A percentile compares a stretch with the other conserved stretches of the same genome.
phyloP scores from a whole-genome alignment of 2,329 filamentous ascomycete species.

The Microsporum audouinii region DNA sequence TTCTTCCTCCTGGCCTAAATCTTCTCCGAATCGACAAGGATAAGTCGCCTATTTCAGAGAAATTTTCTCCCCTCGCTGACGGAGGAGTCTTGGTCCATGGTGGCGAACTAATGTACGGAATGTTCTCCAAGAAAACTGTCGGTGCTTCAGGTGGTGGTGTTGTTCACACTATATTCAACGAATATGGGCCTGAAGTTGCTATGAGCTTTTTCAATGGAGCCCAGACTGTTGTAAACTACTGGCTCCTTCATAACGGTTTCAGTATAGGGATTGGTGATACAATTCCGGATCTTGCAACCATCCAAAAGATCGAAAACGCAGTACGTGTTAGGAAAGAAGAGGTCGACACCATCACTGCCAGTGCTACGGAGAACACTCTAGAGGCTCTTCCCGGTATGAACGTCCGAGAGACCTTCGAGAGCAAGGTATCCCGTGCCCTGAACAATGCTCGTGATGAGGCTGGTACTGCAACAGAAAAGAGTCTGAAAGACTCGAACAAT shows the following conservation, averaged over 20 bases:
- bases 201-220: conserved; percentile 94
- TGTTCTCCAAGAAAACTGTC: conserved; percentile 86
- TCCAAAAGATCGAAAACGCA: conserved; percentile 69
- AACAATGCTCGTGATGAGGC: conserved; percentile 95
- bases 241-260: conserved; percentile 91
- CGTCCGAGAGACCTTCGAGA: conserved; percentile 94
- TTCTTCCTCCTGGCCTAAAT: conserved; percentile 78
- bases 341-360: conserved; percentile 61
- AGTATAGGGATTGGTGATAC: conserved; percentile 98
- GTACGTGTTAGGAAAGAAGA: conserved; percentile 72
- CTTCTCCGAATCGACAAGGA: conserved; percentile 55
- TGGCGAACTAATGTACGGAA: conserved; percentile 79
- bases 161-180: conserved; percentile 92
- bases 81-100: conserved; percentile 72
- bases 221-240: conserved; percentile 92
- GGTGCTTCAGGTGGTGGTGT: conserved; percentile 85
- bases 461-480: conserved; percentile 81
- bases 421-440: conserved; percentile 84
- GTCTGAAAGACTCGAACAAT: conserved; percentile 91
- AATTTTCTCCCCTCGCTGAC: conserved; percentile 56
- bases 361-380: conserved; percentile 74
- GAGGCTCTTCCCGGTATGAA: conserved; percentile 98
- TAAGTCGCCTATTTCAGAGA: conserved; percentile 40
- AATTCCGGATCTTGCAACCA: conserved; percentile 77
- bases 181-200: conserved; percentile 71